phyloP scores from a whole-genome alignment of 345 rosid species.

The Moricandia moricandioides region DNA sequence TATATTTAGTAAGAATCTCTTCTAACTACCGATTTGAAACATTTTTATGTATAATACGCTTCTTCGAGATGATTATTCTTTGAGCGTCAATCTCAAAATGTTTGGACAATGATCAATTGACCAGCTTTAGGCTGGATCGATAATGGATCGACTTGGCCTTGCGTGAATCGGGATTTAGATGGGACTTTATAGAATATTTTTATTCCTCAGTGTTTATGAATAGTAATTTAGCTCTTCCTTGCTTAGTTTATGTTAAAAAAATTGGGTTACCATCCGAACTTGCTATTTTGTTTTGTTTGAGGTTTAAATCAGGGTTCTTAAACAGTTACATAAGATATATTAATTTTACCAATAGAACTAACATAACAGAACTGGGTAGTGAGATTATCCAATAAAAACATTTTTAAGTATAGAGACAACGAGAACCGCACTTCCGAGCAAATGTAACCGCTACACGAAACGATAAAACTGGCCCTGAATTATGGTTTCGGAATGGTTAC shows the following conservation, averaged over 20 bases:
- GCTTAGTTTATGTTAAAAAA: neutral
- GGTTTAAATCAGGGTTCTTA: neutral
- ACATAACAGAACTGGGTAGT: neutral
- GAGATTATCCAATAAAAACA: neutral
- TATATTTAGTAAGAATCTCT: too few relatives aligned
- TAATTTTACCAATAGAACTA: neutral
- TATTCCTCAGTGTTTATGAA: neutral
- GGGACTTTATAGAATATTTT: too few relatives aligned
- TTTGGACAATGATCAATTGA: too few relatives aligned
- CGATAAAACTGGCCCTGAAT: constrained; percentile 1
- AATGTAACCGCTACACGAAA: constrained; percentile 19
- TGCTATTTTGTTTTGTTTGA: neutral
- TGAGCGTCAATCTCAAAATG: too few relatives aligned
- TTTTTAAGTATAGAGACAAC: neutral
- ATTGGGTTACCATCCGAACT: neutral
- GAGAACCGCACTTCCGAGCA: constrained; percentile 24
- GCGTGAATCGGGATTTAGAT: too few relatives aligned
- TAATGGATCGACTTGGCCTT: too few relatives aligned
- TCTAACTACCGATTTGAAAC: too few relatives aligned
- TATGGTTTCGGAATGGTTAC: neutral
- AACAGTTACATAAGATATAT: neutral
- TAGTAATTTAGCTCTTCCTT: neutral
- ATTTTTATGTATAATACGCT: too few relatives aligned
- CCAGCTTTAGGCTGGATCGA: too few relatives aligned
- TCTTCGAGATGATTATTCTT: too few relatives aligned